Evolutionary conservation across 495 filamentous ascomycete species (phyloP).

Genomic region (Aspergillus sclerotiicarbonarius): DNA sequence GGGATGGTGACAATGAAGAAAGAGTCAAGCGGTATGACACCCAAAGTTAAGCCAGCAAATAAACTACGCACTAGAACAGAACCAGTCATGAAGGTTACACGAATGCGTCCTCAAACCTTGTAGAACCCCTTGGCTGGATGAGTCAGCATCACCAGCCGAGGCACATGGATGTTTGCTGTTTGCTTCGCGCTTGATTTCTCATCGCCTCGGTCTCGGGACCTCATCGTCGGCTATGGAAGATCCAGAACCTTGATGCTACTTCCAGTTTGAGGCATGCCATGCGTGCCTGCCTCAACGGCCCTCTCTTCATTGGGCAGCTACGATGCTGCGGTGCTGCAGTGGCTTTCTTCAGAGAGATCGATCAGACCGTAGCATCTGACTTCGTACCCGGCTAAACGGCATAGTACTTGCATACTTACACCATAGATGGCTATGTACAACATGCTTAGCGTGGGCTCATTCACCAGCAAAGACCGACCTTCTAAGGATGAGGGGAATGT

Average conservation of each 20-base stretch:
- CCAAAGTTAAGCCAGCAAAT: neutral
- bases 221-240: neutral
- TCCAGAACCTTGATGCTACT: too few relatives aligned
- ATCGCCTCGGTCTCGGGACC: neutral
- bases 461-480: neutral
- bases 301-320: neutral
- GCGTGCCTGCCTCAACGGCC: neutral
- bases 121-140: neutral
- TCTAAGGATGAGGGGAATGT: neutral
- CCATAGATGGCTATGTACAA: neutral
- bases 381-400: neutral
- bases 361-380: neutral
- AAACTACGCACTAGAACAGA: neutral
- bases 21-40: too few relatives aligned
- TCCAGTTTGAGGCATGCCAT: neutral
- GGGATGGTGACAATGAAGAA: too few relatives aligned
- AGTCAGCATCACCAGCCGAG: conserved; percentile 4
- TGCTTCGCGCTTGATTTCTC: neutral
- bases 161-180: neutral
- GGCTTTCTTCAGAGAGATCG: neutral
- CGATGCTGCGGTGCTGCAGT: neutral
- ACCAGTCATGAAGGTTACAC: neutral
- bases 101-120: neutral
- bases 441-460: neutral
- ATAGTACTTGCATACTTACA: neutral